Evolutionary conservation across 2,329 filamentous ascomycete genomes (phyloP).

Genomic region (Zymoseptoria passerinii): DNA sequence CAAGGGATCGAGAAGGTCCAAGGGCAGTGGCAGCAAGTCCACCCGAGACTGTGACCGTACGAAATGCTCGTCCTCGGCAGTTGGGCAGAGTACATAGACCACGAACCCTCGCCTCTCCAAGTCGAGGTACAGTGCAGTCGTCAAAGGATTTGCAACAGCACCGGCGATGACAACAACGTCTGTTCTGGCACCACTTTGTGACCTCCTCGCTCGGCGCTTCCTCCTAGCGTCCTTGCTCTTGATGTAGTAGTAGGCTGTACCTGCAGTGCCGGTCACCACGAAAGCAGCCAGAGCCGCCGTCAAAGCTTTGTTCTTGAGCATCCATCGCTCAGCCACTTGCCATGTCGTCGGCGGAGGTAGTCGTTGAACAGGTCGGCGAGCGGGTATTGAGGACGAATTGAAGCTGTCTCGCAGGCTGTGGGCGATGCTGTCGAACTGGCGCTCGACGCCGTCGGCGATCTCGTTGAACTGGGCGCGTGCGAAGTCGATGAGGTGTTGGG

Average conservation of each 20-base stretch:
- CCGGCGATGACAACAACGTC: slow-evolving; percentile 87
- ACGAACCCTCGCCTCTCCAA: slow-evolving; percentile 88
- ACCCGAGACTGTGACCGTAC: slow-evolving; percentile 67
- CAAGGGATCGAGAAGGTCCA: slow-evolving; percentile 73
- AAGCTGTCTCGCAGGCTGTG: slow-evolving; percentile 60
- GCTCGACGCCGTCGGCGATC: slow-evolving; percentile 72
- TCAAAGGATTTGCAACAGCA: slow-evolving; percentile 76
- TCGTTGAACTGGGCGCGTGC: slow-evolving; percentile 38
- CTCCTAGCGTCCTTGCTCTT: slow-evolving; percentile 51
- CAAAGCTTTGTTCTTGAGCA: slow-evolving; percentile 62
- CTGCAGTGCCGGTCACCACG: slow-evolving; percentile 51
- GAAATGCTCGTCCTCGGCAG: slow-evolving; percentile 72
- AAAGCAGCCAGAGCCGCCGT: slow-evolving; percentile 64
- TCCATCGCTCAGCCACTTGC: slow-evolving; percentile 61
- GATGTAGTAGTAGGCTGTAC: slow-evolving; percentile 46
- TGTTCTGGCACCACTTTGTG: slow-evolving; percentile 71
- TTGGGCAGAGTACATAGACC: slow-evolving; percentile 81
- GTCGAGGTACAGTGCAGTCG: slow-evolving; percentile 73
- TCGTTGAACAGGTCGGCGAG: slow-evolving; percentile 30
- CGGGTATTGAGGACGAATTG: slow-evolving; percentile 48
- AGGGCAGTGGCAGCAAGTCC: slow-evolving; percentile 71
- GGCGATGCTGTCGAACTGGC: slow-evolving; percentile 69
- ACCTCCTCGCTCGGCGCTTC: slow-evolving; percentile 68
- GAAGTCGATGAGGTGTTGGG: slow-evolving; percentile 30
- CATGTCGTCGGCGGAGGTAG: slow-evolving; percentile 37